Conservation (phyloP, 352 stramenopile species). For the Pythium coloratum region DNA sequence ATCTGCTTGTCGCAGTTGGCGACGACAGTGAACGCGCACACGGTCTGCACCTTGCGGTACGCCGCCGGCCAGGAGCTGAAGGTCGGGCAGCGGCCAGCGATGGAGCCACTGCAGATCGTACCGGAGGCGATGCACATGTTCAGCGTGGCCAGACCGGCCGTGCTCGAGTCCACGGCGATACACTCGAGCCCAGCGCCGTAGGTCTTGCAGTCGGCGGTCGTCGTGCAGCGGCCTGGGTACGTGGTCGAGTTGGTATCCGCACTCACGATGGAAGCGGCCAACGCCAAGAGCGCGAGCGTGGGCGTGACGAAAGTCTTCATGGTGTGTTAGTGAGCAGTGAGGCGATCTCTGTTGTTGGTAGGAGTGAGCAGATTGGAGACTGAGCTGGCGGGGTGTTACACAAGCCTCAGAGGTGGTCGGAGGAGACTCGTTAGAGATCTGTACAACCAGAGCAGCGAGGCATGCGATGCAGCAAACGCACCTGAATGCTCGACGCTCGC, state of each 20-base stretch:
- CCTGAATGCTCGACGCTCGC: background rate
- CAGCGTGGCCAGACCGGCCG: constrained; percentile 54
- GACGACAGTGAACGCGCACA: constrained; percentile 69
- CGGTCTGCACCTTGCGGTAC: constrained; percentile 66
- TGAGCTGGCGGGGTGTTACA: background rate
- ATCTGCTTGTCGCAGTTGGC: constrained; percentile 63
- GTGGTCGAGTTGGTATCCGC: constrained; percentile 38
- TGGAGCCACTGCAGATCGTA: constrained; percentile 61
- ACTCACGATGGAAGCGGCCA: constrained; percentile 12
- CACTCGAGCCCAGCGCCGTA: constrained; percentile 70
- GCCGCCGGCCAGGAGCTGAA: constrained; percentile 72
- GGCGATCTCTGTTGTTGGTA: constrained; percentile 24
- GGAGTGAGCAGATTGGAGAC: constrained; percentile 10
- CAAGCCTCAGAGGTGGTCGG: background rate
- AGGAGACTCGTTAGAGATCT: background rate
- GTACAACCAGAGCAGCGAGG: background rate
- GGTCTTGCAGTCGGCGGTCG: constrained; percentile 45
- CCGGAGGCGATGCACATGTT: constrained; percentile 65
- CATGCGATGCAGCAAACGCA: background rate
- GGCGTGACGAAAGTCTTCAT: constrained; percentile 12
- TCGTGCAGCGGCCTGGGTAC: constrained; percentile 54
- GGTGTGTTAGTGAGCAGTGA: constrained; percentile 31
- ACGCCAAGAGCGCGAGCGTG: constrained; percentile 3
- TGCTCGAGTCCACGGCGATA: constrained; percentile 62
- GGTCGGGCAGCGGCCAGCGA: constrained; percentile 63